Evolutionary conservation across 2,329 filamentous ascomycete genomes (phyloP).

Genomic region (Cercospora beticola): DNA sequence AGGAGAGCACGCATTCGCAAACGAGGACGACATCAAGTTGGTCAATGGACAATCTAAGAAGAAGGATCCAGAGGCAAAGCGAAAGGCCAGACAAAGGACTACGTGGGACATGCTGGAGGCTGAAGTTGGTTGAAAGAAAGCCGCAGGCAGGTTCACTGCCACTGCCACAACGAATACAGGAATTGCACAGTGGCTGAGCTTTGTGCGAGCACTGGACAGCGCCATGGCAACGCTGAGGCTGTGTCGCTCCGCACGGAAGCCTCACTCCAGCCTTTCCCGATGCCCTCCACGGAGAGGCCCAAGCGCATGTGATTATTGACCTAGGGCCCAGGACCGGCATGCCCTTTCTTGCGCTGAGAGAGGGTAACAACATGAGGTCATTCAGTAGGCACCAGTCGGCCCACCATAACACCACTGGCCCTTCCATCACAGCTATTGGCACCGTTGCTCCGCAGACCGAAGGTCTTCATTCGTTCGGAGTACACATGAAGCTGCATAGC

Average conservation of each 20-base stretch:
- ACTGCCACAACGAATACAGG: not conserved
- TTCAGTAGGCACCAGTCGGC: not conserved
- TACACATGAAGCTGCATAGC: no score
- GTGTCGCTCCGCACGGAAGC: not conserved
- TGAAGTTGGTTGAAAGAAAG: constrained; percentile 29
- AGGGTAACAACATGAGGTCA: not conserved
- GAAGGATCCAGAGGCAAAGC: constrained; percentile 27
- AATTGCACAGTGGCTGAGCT: not conserved
- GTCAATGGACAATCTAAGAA: constrained; percentile 1
- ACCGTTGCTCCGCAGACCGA: not conserved
- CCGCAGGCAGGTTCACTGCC: not conserved
- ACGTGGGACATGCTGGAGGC: constrained; percentile 42
- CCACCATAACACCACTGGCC: not conserved
- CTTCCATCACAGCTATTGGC: not conserved
- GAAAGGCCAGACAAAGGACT: constrained; percentile 33
- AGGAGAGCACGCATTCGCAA: constrained; percentile 27
- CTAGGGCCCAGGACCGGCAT: not conserved
- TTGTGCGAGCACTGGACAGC: not conserved
- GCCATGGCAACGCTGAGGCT: constrained; percentile 4
- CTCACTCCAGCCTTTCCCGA: not conserved
- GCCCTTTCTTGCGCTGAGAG: not conserved
- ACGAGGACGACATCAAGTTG: not conserved
- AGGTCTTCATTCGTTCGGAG: not conserved
- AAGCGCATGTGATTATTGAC: not conserved
- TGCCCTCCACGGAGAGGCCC: not conserved